Conservation (phyloP, 2,329 filamentous ascomycete genomes). For the Penicillium hordei region DNA sequence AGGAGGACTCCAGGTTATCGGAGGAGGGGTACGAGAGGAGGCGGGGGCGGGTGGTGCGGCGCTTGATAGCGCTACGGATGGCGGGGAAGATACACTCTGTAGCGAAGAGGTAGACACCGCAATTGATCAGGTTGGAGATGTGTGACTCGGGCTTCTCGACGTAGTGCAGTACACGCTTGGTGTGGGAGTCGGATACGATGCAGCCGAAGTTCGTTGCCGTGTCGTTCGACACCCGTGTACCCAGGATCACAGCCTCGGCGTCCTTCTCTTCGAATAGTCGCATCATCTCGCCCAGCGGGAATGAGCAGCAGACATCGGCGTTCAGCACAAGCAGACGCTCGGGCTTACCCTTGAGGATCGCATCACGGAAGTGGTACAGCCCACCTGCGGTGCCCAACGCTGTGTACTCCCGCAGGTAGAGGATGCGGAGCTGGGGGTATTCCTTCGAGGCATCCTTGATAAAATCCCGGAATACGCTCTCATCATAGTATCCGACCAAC, state of each 20-base stretch:
- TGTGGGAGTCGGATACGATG: constrained; percentile 92
- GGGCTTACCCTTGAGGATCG: constrained; percentile 91
- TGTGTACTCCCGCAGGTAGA: constrained; percentile 96
- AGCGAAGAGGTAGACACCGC: constrained; percentile 95
- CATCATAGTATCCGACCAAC: constrained; percentile 98
- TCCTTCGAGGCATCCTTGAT: constrained; percentile 85
- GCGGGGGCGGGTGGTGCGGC: constrained; percentile 84
- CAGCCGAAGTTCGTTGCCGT: constrained; percentile 95
- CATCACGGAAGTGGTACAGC: constrained; percentile 98
- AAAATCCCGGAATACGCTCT: constrained; percentile 94
- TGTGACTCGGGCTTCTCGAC: constrained; percentile 98
- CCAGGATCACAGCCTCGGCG: constrained; percentile 93
- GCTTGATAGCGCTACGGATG: constrained; percentile 92
- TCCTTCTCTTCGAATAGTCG: constrained; percentile 91
- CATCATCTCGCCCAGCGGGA: constrained; percentile 94
- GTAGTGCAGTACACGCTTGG: constrained; percentile 94
- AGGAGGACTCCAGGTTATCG: constrained; percentile 78
- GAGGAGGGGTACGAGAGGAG: constrained; percentile 94
- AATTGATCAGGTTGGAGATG: constrained; percentile 99
- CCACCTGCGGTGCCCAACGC: constrained; percentile 93
- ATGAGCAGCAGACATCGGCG: constrained; percentile 97
- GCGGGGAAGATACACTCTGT: constrained; percentile 96
- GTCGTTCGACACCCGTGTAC: constrained; percentile 86
- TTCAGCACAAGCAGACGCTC: constrained; percentile 97
- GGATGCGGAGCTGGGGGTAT: constrained; percentile 85